phyloP scores from a whole-genome alignment of 1,284 basidiomycete genomes.

The Boletellus dicymbophilus region DNA sequence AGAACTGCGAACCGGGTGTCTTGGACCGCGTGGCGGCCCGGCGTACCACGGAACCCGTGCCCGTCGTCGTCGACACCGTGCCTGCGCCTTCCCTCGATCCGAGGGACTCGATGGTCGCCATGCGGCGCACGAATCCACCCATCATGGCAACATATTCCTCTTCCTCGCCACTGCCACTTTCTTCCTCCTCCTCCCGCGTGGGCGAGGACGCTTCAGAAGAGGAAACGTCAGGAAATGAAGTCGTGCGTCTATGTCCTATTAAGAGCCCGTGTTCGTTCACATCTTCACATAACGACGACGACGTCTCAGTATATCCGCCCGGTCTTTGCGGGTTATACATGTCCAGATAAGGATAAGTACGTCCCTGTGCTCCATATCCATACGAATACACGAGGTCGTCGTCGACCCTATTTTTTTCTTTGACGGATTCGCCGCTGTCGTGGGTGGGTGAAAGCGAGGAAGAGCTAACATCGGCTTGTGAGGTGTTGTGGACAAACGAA shows the following conservation, averaged over 20 bases:
- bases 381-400: conserved; percentile 21
- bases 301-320: neutral
- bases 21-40: conserved; percentile 20
- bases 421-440: conserved; percentile 15
- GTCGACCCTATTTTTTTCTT: conserved; percentile 10
- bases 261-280: conserved; percentile 3
- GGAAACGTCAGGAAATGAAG: conserved; percentile 8
- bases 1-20: conserved; percentile 23
- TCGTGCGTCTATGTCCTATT: conserved; percentile 2
- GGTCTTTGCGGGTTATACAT: conserved; percentile 26
- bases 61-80: conserved; percentile 5
- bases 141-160: conserved; percentile 54
- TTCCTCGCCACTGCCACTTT: conserved; percentile 43
- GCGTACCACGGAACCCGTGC: conserved; percentile 20
- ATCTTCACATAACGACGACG: conserved; percentile 10
- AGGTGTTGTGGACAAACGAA: neutral
- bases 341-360: conserved; percentile 34
- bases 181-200: conserved; percentile 29
- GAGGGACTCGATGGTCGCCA: conserved; percentile 78
- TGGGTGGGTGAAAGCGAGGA: conserved; percentile 4
- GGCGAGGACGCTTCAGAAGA: no score
- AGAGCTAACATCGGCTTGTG: conserved; percentile 7
- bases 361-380: conserved; percentile 27
- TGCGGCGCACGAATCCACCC: conserved; percentile 62
- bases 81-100: conserved; percentile 53